Conservation (phyloP, 2,329 filamentous ascomycete genomes). For the Exophiala bonariae region DNA sequence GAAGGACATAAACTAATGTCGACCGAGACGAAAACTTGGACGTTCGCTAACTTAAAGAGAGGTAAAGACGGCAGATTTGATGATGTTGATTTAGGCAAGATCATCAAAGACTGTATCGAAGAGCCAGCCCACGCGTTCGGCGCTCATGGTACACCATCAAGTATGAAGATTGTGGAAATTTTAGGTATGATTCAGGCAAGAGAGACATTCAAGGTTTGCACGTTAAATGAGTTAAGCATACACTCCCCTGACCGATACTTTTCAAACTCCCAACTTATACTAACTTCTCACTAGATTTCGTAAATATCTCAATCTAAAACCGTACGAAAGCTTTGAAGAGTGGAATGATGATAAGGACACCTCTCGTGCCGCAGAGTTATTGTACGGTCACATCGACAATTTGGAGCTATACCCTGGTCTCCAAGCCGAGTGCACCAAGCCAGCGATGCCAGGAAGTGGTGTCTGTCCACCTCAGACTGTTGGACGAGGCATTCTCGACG, state of each 20-base stretch:
- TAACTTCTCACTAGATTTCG: constrained; percentile 31
- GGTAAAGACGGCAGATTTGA: constrained; percentile 43
- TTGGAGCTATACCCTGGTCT: constrained; percentile 54
- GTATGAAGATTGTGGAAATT: constrained; percentile 49
- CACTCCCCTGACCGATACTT: not conserved
- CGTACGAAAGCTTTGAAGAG: constrained; percentile 36
- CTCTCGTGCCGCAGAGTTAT: constrained; percentile 36
- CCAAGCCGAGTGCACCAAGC: constrained; percentile 52
- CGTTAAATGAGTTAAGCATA: constrained; percentile 49
- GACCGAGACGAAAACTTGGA: constrained; percentile 40
- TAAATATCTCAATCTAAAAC: constrained; percentile 37
- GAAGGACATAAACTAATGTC: constrained; percentile 38
- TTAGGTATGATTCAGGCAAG: constrained; percentile 50
- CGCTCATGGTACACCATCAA: constrained; percentile 49
- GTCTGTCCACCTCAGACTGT: constrained; percentile 48
- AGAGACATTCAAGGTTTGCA: constrained; percentile 51
- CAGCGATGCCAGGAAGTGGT: constrained; percentile 46
- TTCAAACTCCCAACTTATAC: too few species aligned
- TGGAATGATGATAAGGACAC: constrained; percentile 38
- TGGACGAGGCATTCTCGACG: constrained; percentile 47
- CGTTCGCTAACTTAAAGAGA: constrained; percentile 43
- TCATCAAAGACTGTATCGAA: constrained; percentile 49
- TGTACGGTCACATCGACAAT: constrained; percentile 46
- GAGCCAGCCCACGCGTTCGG: constrained; percentile 54
- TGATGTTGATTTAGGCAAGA: constrained; percentile 46